Evolutionary conservation across 768 basidiomycete genomes (phyloP).

Genomic region (Leccinum imitatum): DNA sequence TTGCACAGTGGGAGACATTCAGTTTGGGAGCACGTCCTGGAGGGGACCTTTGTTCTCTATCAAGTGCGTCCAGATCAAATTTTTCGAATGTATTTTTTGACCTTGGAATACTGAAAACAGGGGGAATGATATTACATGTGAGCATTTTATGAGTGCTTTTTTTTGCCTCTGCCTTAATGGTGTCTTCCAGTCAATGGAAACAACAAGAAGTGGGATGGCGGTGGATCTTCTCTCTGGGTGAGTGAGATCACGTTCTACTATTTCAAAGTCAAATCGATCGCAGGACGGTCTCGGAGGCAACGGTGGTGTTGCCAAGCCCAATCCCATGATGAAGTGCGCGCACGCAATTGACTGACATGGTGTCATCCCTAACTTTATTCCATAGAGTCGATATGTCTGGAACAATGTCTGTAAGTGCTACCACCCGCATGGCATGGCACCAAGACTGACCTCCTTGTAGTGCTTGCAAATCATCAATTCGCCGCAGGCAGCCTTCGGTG

Average conservation of each 20-base stretch:
- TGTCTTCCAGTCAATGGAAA: slow-evolving; percentile 38
- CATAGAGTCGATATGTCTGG: slow-evolving; percentile 42
- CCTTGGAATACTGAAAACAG: slow-evolving; percentile 26
- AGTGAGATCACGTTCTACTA: background rate
- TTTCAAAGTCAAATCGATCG: background rate
- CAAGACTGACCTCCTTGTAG: slow-evolving; percentile 15
- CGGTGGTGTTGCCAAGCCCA: slow-evolving; percentile 22
- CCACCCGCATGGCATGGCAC: background rate
- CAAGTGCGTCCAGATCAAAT: slow-evolving; percentile 33
- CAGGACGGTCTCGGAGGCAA: slow-evolving; percentile 29
- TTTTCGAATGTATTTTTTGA: background rate
- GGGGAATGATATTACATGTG: slow-evolving; percentile 50
- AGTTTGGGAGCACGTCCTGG: slow-evolving; percentile 54
- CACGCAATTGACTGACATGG: background rate
- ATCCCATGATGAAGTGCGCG: slow-evolving; percentile 42
- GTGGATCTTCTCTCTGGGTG: slow-evolving; percentile 47
- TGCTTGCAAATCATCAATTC: slow-evolving; percentile 40
- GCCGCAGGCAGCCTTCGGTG: slow-evolving; percentile 35
- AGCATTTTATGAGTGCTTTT: slow-evolving; percentile 12
- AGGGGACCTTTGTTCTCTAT: slow-evolving; percentile 54
- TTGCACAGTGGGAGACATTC: slow-evolving; percentile 52
- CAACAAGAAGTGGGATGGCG: slow-evolving; percentile 40
- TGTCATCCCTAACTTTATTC: background rate
- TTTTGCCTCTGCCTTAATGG: background rate
- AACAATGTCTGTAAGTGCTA: slow-evolving; percentile 26